Evolutionary conservation across 768 basidiomycete species (phyloP), one percentile per base, ranked within the genome.

Genomic region (Bullera alba): DNA sequence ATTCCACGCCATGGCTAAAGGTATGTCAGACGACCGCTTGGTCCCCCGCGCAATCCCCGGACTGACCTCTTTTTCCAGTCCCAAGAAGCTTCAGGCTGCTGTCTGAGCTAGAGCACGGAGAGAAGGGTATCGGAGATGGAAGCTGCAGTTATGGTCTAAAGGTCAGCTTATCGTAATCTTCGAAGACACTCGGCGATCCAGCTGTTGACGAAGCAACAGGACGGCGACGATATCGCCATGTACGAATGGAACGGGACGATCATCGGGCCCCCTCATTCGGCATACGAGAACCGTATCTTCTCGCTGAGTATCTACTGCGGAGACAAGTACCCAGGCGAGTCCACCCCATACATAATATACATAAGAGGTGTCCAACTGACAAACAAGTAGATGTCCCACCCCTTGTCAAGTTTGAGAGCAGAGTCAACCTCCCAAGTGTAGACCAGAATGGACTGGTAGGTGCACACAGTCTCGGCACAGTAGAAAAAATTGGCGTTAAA

Each of bases 231-330:
- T 79, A 85, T 93, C 77, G 77, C 88, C 77, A 96, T 99, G 92
- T 85, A 81, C 75, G 79, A 88, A 73, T 99, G 95, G 95, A 96
- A 95, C 68, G 93, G 95, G 44, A 99, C 95, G 19, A 92, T 99
- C 77, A 89, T 99, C 55, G 95, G 95, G 7, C 95, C 95, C 27
- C 92, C 92, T 45, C 92, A 99, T 87, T 93, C 91, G 21, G 89
- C 93, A 3, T 91, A 96, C 74, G 93, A 99, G 80, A 99, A 97
- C 76, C 82, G 95, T 47, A 99, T 97, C 75, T 99, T 96, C 80
- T 85, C 83, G 45, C 80, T 99, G 65, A 86, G 85, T 76, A 92
- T 99, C 70, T 76, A 77, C 65, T 97, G 93, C 64, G 86, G 82
- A 43, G 75, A 80, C 1, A 48, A 66, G 2, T 67, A 67, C 43